Evolutionary conservation across 1,284 basidiomycete genomes (phyloP).

Genomic region (Ustilago esculenta): DNA sequence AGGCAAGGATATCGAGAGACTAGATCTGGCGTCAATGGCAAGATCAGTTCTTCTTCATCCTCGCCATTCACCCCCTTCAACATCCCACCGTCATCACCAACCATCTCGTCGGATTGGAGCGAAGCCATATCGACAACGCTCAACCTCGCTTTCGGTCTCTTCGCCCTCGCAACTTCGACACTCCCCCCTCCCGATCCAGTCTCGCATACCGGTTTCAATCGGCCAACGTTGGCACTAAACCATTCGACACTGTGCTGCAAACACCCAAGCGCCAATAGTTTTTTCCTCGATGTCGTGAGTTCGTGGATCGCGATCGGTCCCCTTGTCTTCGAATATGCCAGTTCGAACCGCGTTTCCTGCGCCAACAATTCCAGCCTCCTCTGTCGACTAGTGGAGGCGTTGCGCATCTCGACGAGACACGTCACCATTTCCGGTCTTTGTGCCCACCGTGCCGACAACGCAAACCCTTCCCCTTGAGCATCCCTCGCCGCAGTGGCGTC

Average conservation of each 20-base stretch:
- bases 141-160: slow-evolving; percentile 36
- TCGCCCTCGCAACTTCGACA: slow-evolving; percentile 2
- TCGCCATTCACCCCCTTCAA: neutral
- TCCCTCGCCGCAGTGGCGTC: neutral
- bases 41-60: slow-evolving; percentile 22
- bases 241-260: slow-evolving; percentile 78
- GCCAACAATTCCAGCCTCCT: slow-evolving; percentile 32
- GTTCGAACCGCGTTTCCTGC: slow-evolving; percentile 44
- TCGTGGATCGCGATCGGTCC: slow-evolving; percentile 66
- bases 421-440: slow-evolving; percentile 76
- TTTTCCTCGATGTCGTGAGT: slow-evolving; percentile 80
- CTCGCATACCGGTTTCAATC: slow-evolving; percentile 67
- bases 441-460: slow-evolving; percentile 57
- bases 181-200: no score
- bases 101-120: neutral
- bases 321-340: slow-evolving; percentile 24
- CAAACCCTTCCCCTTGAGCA: slow-evolving; percentile 7
- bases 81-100: no score
- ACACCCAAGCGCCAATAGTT: slow-evolving; percentile 79
- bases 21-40: slow-evolving; percentile 51
- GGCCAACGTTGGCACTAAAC: slow-evolving; percentile 48
- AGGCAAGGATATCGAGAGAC: slow-evolving; percentile 74
- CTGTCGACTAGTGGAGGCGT: slow-evolving; percentile 25
- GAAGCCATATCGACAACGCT: slow-evolving; percentile 26
- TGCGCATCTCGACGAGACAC: slow-evolving; percentile 75